A percentile compares a stretch with the other conserved stretches of the same genome.
phyloP scores from a whole-genome alignment of 257 asterid species.

The Galeopsis tetrahit region DNA sequence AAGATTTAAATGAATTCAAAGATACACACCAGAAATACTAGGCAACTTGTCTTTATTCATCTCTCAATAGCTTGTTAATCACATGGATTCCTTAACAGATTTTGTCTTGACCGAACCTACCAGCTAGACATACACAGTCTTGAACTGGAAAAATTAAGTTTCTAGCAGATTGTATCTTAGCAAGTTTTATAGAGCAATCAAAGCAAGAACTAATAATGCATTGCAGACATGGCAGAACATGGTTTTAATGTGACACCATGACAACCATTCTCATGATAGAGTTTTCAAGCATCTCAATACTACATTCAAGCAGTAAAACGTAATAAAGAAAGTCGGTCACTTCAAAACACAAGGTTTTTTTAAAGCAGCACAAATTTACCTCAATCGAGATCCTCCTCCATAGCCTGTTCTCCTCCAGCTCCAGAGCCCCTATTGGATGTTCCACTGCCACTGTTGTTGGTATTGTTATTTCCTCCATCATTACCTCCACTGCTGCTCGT shows the following conservation, averaged over 20 bases:
- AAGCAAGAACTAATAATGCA: neutral
- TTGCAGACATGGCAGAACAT: constrained; percentile 23
- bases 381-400: constrained; percentile 82
- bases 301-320: constrained; percentile 24
- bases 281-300: constrained; percentile 24
- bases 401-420: constrained; percentile 52
- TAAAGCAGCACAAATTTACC: constrained; percentile 34
- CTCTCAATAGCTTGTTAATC: neutral
- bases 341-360: constrained; percentile 2
- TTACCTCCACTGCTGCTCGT: constrained; percentile 59
- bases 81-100: neutral
- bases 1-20: neutral
- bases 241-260: neutral
- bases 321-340: constrained; percentile 19
- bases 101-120: neutral
- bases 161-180: neutral
- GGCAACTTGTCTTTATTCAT: neutral
- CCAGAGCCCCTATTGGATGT: constrained; percentile 47
- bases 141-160: neutral
- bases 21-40: neutral
- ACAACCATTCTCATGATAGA: constrained; percentile 10
- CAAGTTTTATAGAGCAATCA: constrained; percentile 7
- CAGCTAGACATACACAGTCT: neutral
- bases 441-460: constrained; percentile 40
- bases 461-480: constrained; percentile 44